Conservation (phyloP, 345 rosid species). For the Brassica rapa region DNA sequence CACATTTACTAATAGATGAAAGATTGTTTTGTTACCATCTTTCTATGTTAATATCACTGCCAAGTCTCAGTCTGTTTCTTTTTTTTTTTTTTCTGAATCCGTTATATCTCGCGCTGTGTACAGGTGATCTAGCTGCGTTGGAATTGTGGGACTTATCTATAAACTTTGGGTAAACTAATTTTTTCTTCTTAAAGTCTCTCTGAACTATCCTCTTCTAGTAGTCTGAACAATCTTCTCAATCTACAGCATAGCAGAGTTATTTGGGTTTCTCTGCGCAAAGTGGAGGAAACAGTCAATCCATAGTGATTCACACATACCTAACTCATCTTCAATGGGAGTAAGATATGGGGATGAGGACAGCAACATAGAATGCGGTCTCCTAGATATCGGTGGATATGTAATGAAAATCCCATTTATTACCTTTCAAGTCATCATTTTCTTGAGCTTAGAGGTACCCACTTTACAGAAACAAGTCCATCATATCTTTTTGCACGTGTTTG, state of each 20-base stretch:
- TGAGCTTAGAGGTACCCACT: slow-evolving; percentile 79
- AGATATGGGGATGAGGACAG: slow-evolving; percentile 59
- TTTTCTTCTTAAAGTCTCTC: slow-evolving; percentile 19
- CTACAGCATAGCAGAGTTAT: slow-evolving; percentile 83
- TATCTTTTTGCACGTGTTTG: not conserved
- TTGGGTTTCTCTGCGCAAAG: slow-evolving; percentile 83
- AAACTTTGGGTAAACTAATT: slow-evolving; percentile 64
- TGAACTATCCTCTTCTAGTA: not conserved
- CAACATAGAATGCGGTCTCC: slow-evolving; percentile 59
- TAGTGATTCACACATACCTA: slow-evolving; percentile 51
- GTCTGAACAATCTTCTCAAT: slow-evolving; percentile 22
- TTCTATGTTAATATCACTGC: no score
- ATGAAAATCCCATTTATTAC: slow-evolving; percentile 74
- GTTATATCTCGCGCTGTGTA: slow-evolving; percentile 16
- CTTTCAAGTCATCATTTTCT: slow-evolving; percentile 79
- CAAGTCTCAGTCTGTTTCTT: slow-evolving; percentile 8
- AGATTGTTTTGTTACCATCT: not conserved
- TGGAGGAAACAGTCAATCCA: slow-evolving; percentile 89
- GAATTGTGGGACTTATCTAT: slow-evolving; percentile 51
- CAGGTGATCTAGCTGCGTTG: slow-evolving; percentile 79
- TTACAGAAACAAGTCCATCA: not conserved
- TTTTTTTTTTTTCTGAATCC: not conserved
- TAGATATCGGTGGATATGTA: slow-evolving; percentile 84
- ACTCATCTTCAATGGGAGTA: slow-evolving; percentile 52
- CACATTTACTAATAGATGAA: not conserved